Conservation (phyloP, 2,329 filamentous ascomycete species). For the Phialemoniopsis sp. region DNA sequence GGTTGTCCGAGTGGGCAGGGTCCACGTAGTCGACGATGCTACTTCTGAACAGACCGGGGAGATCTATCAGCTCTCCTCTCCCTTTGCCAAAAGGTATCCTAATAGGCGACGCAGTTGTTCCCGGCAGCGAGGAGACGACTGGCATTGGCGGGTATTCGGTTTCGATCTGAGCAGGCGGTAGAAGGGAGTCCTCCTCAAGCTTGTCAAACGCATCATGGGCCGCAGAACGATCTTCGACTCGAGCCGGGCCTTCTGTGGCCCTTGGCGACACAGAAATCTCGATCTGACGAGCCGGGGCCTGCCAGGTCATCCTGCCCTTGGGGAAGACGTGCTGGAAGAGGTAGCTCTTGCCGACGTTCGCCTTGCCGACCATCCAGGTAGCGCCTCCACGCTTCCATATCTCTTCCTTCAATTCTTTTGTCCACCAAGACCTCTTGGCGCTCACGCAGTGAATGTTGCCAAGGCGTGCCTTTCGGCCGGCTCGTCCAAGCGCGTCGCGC, state of each 20-base stretch:
- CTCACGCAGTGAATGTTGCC: slow-evolving; percentile 88
- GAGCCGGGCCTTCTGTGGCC: background rate
- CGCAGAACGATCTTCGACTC: background rate
- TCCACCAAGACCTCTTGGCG: slow-evolving; percentile 87
- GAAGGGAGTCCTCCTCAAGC: slow-evolving; percentile 48
- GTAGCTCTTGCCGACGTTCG: slow-evolving; percentile 94
- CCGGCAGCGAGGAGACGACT: slow-evolving; percentile 78
- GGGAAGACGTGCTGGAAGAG: slow-evolving; percentile 87
- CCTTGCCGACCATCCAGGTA: slow-evolving; percentile 96
- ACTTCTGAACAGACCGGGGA: slow-evolving; percentile 78
- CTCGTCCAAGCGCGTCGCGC: slow-evolving; percentile 67
- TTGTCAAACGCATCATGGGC: slow-evolving; percentile 8
- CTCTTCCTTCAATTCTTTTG: slow-evolving; percentile 76
- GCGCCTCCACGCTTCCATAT: slow-evolving; percentile 81
- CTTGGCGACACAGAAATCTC: slow-evolving; percentile 17
- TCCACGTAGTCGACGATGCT: slow-evolving; percentile 68
- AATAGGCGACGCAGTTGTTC: slow-evolving; percentile 93
- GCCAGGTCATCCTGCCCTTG: slow-evolving; percentile 52
- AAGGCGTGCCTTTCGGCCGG: slow-evolving; percentile 68
- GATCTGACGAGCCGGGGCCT: slow-evolving; percentile 30
- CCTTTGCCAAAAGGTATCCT: slow-evolving; percentile 84
- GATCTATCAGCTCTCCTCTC: slow-evolving; percentile 86
- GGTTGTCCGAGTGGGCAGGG: slow-evolving; percentile 57
- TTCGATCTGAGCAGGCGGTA: slow-evolving; percentile 73
- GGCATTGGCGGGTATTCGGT: slow-evolving; percentile 80